Evolutionary conservation across 352 stramenopile genomes (phyloP).

Genomic region (Hyphochytrium catenoides): DNA sequence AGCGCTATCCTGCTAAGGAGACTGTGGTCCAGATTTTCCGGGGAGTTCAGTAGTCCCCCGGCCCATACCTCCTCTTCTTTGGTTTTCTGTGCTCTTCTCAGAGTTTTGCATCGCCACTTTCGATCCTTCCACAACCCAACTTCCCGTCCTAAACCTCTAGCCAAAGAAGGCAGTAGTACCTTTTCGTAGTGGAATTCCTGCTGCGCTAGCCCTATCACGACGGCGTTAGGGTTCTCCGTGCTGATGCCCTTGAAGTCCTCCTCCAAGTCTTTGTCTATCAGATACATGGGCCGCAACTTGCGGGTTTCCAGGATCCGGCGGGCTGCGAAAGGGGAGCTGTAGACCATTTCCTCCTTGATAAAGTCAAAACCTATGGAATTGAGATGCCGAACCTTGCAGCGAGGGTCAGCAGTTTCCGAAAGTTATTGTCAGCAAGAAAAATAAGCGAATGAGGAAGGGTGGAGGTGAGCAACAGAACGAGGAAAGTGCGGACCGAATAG

Average conservation of each 20-base stretch:
- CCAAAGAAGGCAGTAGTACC: slow-evolving; percentile 6
- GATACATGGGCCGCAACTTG: slow-evolving; percentile 17
- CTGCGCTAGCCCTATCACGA: slow-evolving; percentile 24
- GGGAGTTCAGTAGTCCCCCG: too few relatives aligned
- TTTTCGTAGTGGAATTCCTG: slow-evolving; percentile 28
- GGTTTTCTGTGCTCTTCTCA: too few relatives aligned
- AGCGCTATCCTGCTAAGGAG: too few relatives aligned
- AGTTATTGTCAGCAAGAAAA: neutral
- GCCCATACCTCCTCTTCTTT: too few relatives aligned
- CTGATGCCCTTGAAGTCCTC: slow-evolving; percentile 19
- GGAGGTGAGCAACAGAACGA: neutral
- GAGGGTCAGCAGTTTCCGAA: neutral
- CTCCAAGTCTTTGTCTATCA: slow-evolving; percentile 19
- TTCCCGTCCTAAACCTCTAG: neutral
- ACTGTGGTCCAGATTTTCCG: too few relatives aligned
- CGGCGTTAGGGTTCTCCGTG: slow-evolving; percentile 18
- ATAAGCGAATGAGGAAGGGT: neutral
- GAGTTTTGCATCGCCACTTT: too few relatives aligned
- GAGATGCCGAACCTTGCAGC: slow-evolving; percentile 15
- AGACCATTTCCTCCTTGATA: slow-evolving; percentile 16
- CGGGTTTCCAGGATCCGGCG: slow-evolving; percentile 15
- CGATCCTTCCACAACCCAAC: too few relatives aligned
- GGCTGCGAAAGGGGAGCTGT: slow-evolving; percentile 20
- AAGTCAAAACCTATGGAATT: slow-evolving; percentile 18
- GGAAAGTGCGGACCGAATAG: too few relatives aligned